Base-by-base conservation (phyloP, 2,329 filamentous ascomycete genomes). In the Colletotrichum agaves region DNA sequence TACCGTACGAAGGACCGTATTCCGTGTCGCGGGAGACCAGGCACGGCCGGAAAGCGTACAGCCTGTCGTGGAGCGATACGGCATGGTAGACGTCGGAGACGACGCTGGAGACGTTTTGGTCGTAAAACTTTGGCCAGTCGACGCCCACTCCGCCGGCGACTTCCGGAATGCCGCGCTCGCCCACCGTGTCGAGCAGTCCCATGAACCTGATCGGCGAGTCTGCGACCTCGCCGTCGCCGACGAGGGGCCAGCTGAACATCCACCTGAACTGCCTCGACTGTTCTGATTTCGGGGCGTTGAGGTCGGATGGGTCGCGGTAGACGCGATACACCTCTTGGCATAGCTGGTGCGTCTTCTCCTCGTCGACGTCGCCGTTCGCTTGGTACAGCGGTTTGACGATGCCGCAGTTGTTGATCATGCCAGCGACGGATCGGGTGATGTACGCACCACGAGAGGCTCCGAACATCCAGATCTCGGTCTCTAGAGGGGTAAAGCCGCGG, bases 401-500 rank as follows among this genome's bases (percentile, higher is more conserved):
- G 43, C 74, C 74, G 63, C 73, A 75, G 61, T 75, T 75, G 71
- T 75, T 75, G 50, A 75, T 75, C 72, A 75, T 71, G 2, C 74
- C 73, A 1, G 72, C 74, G 0, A 75, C 72, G 5, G 59, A 73
- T 1, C 74, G 70, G 4, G 72, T 71, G 10, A 72, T 69, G 43
- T 70, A 75, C 3, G 74, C 69, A 13, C 74, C 74, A n/a, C 74
- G 65, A 5, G 72, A 74, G 15, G 72, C 27, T n/a, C 74, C 74
- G 37, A 75, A 74, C 67, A 75, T 67, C 73, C 73, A 74, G 1
- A 75, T 44, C 63, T 75, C 70, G 5, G 50, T 58, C 33, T 67
- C 64, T 5, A 47, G 59, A 1, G 63, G 60, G 3, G 61, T 65
- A 23, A 53, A 67, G 6, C 55, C 60, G 47, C 44, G 50, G 13